These are phyloP conservation scores for Fonsecaea multimorphosa DNA, from an alignment of 2,329 filamentous ascomycete genomes.

Conservation along the genomic window DNA sequence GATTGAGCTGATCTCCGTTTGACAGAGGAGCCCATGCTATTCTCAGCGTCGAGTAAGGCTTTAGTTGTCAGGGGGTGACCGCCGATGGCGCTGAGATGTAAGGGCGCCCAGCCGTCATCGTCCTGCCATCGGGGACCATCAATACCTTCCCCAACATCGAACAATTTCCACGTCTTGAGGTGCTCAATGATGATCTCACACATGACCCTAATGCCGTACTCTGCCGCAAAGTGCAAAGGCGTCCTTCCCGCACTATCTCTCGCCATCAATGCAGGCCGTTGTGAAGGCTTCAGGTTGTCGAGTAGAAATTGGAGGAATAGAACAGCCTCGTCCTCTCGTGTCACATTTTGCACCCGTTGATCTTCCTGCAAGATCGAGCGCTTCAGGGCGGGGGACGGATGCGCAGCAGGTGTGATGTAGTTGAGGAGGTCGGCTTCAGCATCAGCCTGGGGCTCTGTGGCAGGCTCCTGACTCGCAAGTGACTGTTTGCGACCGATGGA, in stretches of 20 bases:
- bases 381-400: constrained; percentile 67
- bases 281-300: constrained; percentile 69
- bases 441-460: constrained; percentile 58
- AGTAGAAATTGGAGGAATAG: constrained; percentile 69
- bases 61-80: constrained; percentile 87
- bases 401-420: constrained; percentile 79
- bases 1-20: constrained; percentile 78
- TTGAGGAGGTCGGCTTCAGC: constrained; percentile 64
- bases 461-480: constrained; percentile 58
- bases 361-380: constrained; percentile 70
- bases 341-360: constrained; percentile 63
- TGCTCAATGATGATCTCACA: constrained; percentile 85
- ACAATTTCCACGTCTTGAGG: constrained; percentile 88
- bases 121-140: constrained; percentile 91
- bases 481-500: constrained; percentile 80
- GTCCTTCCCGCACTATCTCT: constrained; percentile 81
- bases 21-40: constrained; percentile 68
- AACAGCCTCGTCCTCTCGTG: constrained; percentile 76
- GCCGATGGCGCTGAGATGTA: constrained; percentile 90
- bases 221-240: constrained; percentile 90
- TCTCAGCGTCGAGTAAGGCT: constrained; percentile 78
- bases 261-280: constrained; percentile 70
- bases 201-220: constrained; percentile 91
- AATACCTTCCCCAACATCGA: constrained; percentile 82
- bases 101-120: constrained; percentile 83